Percentiles rank a stretch among this genome's conserved stretches.
phyloP scores from a whole-genome alignment of 768 basidiomycete species.

The Mycena epipterygia region DNA sequence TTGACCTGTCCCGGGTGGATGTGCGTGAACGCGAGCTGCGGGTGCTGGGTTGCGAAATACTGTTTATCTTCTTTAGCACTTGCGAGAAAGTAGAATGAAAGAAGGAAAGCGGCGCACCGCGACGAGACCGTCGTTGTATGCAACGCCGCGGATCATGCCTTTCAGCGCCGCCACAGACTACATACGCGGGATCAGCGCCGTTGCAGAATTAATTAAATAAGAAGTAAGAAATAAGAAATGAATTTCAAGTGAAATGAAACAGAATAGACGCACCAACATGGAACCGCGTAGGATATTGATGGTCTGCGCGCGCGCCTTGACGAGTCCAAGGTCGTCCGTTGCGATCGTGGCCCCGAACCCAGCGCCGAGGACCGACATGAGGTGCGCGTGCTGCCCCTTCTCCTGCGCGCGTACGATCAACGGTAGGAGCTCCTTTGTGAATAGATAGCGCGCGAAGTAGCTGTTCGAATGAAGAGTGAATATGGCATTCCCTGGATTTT shows the following conservation, averaged over 20 bases:
- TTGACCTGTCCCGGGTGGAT: conserved; percentile 38
- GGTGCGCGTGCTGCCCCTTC: conserved; percentile 47
- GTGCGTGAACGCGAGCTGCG: conserved; percentile 41
- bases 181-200: background rate
- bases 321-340: conserved; percentile 47
- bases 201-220: background rate
- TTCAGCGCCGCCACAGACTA: conserved; percentile 22
- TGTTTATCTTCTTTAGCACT: background rate
- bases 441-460: conserved; percentile 41
- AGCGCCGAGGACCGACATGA: conserved; percentile 47
- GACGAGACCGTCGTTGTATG: conserved; percentile 20
- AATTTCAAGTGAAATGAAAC: background rate
- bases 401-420: conserved; percentile 39
- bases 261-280: background rate
- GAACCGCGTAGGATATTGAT: background rate
- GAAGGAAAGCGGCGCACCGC: background rate
- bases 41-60: conserved; percentile 38
- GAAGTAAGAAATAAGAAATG: too few relatives aligned
- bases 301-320: conserved; percentile 31
- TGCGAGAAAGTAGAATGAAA: too few relatives aligned
- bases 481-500: too few relatives aligned
- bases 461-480: background rate
- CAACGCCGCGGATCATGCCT: conserved; percentile 5
- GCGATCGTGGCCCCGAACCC: conserved; percentile 40
- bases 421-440: conserved; percentile 42